phyloP scores from a whole-genome alignment of 2,329 filamentous ascomycete species.

The Aspergillus calidoustus region DNA sequence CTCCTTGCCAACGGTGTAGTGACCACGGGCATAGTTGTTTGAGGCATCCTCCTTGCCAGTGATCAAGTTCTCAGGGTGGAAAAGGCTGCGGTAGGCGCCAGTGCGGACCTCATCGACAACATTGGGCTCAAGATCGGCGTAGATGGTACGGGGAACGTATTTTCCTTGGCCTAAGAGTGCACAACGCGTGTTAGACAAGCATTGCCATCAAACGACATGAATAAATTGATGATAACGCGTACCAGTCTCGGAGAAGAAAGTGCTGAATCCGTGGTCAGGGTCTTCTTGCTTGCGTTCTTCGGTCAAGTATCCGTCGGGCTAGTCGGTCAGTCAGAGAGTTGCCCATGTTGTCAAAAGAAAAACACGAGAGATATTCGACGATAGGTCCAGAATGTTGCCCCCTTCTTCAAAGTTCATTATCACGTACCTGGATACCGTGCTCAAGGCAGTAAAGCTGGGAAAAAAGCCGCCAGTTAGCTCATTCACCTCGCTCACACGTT shows the following conservation, averaged over 20 bases:
- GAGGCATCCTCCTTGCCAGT: slow-evolving; percentile 99
- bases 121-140: slow-evolving; percentile 99
- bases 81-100: slow-evolving; percentile 91
- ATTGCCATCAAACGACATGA: slow-evolving; percentile 8
- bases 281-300: slow-evolving; percentile 95
- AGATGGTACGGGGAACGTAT: slow-evolving; percentile 98
- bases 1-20: slow-evolving; percentile 99
- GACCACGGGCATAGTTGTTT: slow-evolving; percentile 99
- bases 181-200: slow-evolving; percentile 21
- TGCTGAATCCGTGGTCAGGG: slow-evolving; percentile 97
- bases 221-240: slow-evolving; percentile 43
- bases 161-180: slow-evolving; percentile 82
- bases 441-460: slow-evolving; percentile 98
- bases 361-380: not conserved
- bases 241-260: slow-evolving; percentile 99
- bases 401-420: not conserved
- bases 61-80: slow-evolving; percentile 99
- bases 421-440: slow-evolving; percentile 94
- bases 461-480: slow-evolving; percentile 39
- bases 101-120: slow-evolving; percentile 99
- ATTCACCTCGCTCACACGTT: slow-evolving; percentile 9
- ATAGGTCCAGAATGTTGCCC: not conserved
- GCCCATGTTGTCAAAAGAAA: not conserved
- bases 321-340: slow-evolving; percentile 32
- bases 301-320: slow-evolving; percentile 98